Base-by-base conservation (phyloP, 2,329 filamentous ascomycete genomes). In the Penicillium concentricum region DNA sequence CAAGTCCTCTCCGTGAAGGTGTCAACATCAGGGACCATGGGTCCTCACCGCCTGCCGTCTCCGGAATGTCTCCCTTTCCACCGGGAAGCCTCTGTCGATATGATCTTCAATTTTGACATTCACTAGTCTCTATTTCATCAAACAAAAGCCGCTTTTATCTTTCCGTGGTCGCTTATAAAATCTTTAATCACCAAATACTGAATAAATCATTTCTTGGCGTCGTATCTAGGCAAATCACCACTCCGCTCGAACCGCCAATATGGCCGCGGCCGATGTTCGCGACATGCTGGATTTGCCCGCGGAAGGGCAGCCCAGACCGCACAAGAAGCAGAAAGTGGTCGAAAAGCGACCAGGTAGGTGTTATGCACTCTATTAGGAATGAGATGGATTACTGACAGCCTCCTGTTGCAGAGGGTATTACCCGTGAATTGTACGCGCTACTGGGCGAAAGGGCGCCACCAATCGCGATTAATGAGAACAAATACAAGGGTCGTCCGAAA, bases 251-350 rank as follows among this genome's bases (percentile, higher is more conserved):
- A 56, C 64, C 56, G 62, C 63, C 68, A 80, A 68, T 62, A 90
- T 90, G 87, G 82, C 87, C 57, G 88, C 87, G 59, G 88, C 88
- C 73, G 91, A 96, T 81, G 85, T 95, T 66, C 91, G 90, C 78
- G 91, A 96, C 74, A 90, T 96, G 71, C 86, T 96, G 70, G 91
- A 92, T 74, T 81, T 96, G 72, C 87, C 88, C 64, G 78, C 78
- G 48, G 79, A 86, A 65, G 87, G 86, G 64, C 74, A 78, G 57
- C 77, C 78, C 58, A 73, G 87, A 61, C 85, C 87, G 39, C 77
- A 84, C 42, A 95, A 94, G 78, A 92, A 93, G 72, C 86, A 88
- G 67, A 92, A 89, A 72, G 79, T 84, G 7, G 79, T 82, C 16
- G 84, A 82, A 45, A 83, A 87, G 62, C 75, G 80, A 66, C 79